Conservation (phyloP, 2,329 filamentous ascomycete genomes). For the Aulographum hederae region DNA sequence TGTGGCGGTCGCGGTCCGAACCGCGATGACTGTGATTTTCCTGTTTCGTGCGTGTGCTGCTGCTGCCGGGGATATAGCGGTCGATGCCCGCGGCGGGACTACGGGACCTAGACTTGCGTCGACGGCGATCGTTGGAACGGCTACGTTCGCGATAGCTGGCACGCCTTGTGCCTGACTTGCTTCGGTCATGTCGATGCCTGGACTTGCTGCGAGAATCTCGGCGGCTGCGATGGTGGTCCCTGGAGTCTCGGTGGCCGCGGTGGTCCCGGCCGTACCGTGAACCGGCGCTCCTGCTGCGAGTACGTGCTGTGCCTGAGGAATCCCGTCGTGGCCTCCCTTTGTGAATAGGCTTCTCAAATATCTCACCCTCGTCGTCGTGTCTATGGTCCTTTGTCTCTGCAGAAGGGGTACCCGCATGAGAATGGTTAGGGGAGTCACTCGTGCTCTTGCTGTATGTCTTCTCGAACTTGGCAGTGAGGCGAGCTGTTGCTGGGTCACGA, state of each 20-base stretch:
- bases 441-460: conserved; percentile 6
- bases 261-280: neutral
- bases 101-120: conserved; percentile 6
- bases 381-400: neutral
- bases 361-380: neutral
- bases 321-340: neutral
- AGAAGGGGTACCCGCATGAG: neutral
- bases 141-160: neutral
- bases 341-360: neutral
- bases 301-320: neutral
- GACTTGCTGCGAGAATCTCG: conserved; percentile 13
- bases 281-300: neutral
- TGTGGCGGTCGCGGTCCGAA: conserved; percentile 7
- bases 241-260: conserved; percentile 4
- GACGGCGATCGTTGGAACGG: neutral
- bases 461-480: conserved; percentile 11
- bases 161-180: neutral
- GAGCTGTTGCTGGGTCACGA: conserved; percentile 9
- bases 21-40: conserved; percentile 9
- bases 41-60: neutral
- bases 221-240: conserved; percentile 8
- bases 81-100: conserved; percentile 4
- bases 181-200: conserved; percentile 6
- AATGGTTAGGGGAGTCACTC: neutral
- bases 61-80: conserved; percentile 4